These are phyloP conservation scores for Saturnispora kantuleensis DNA, from an alignment of 805 yeast genomes.

Conservation along the genomic window DNA sequence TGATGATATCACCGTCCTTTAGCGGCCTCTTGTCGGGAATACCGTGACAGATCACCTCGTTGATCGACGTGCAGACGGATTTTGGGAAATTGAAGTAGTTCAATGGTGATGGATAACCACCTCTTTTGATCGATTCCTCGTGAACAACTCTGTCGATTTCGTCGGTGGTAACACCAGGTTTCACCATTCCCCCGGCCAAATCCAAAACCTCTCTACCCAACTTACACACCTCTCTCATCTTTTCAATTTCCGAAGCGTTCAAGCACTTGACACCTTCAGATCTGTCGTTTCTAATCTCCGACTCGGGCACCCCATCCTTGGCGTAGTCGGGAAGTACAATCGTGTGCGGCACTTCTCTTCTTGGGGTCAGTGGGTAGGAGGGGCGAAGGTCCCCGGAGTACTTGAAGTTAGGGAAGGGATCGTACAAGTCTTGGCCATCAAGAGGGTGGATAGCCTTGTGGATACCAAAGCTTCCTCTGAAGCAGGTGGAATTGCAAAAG, in stretches of 20 bases:
- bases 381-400: conserved; percentile 75
- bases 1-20: conserved; percentile 90
- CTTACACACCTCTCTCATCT: conserved; percentile 64
- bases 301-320: conserved; percentile 61
- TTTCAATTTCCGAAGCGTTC: conserved; percentile 58
- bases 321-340: conserved; percentile 82
- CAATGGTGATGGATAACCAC: conserved; percentile 89
- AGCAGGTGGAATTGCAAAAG: conserved; percentile 82
- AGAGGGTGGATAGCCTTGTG: conserved; percentile 72
- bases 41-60: conserved; percentile 95
- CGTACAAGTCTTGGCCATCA: conserved; percentile 51
- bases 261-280: conserved; percentile 54
- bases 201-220: conserved; percentile 86
- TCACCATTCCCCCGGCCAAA: conserved; percentile 70
- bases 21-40: conserved; percentile 85
- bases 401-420: conserved; percentile 76
- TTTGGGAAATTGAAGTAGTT: conserved; percentile 93
- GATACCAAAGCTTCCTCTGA: conserved; percentile 55
- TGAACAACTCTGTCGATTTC: conserved; percentile 82
- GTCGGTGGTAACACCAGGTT: conserved; percentile 90
- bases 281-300: conserved; percentile 68
- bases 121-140: conserved; percentile 76
- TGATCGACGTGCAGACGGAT: conserved; percentile 84
- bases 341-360: conserved; percentile 59
- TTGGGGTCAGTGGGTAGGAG: conserved; percentile 68